These are phyloP conservation scores for Biscutella laevigata DNA, from an alignment of 441 rosid species.

Conservation along the genomic window DNA sequence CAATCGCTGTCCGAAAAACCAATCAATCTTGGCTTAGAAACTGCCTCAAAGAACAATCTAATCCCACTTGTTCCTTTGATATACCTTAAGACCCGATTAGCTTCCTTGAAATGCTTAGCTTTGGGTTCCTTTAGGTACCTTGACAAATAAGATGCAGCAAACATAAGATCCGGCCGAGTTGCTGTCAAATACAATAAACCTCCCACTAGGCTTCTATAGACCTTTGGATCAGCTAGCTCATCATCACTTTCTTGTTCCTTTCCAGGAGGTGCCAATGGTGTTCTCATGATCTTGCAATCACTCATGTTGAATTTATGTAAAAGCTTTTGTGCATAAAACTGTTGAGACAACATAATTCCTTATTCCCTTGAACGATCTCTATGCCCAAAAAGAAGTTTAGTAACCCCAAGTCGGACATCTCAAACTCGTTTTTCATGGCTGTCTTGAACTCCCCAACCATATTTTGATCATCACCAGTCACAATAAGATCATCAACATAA, in stretches of 20 bases:
- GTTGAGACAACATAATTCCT: not conserved
- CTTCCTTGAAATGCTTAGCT: not conserved
- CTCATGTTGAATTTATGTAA: not conserved
- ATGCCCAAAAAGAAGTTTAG: not conserved
- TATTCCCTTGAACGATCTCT: not conserved
- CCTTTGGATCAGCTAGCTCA: too few species aligned
- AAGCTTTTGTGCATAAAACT: not conserved
- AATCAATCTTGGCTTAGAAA: not conserved
- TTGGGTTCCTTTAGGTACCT: not conserved
- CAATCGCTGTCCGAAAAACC: not conserved
- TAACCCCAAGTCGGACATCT: not conserved
- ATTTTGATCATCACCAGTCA: rapidly evolving
- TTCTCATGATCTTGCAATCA: not conserved
- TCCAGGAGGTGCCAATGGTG: not conserved
- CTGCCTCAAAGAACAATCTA: rapidly evolving
- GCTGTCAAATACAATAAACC: not conserved
- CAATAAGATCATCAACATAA: not conserved
- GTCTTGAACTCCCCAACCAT: not conserved
- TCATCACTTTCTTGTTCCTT: not conserved
- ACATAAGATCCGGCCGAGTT: not conserved
- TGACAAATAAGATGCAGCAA: not conserved
- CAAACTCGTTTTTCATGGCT: not conserved
- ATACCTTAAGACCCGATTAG: not conserved
- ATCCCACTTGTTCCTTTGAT: not conserved
- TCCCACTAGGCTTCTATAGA: not conserved